Evolutionary conservation across 139 green algal species (phyloP), one percentile per base, ranked within the genome.

Genomic region (Nannochloris sp.): DNA sequence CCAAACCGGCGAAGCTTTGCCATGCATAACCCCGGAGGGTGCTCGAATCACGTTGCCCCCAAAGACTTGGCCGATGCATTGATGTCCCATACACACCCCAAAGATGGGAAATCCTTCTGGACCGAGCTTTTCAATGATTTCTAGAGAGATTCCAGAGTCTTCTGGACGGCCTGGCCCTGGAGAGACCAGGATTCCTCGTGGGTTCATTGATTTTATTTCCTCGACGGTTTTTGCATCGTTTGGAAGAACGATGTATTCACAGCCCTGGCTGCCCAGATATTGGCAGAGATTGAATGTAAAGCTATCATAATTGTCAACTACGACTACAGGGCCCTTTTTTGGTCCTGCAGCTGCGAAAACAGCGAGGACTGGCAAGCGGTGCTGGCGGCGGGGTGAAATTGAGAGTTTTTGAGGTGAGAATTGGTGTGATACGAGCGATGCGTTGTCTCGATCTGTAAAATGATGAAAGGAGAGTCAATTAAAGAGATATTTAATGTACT

Each of bases 11-110:
- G 87, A 97, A 1, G 83, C 92, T 75, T 98, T 98, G 54, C 93
- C 93, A 72, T 99, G 93, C 91, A 99, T 97, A 6, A 98, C 83
- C 0, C 93, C 93, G 37, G 62, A 78, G 9, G 92, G 93, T 10
- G 93, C 90, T 1, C 93, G 83, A 31, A 97, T 81, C 6, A 99
- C 81, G 36, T 83, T 39, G 32, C 78, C 83, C 12, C 74, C 81
- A 70, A 85, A 89, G 59, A 71, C 87, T 73, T 98, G 89, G 7
- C 92, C 93, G 36, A 99, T 99, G 77, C 93, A 99, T 68, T 99
- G 94, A 66, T 97, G 93, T 1, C 94, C 94, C 94, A 99, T 99
- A 83, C 94, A 99, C 12, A 99, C 93, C 10, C 93, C 94, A 80
- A 99, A 97, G 3, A 98, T 54, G 1, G 94, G 94, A 33, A 97